These are phyloP conservation scores for Protea cynaroides DNA, from an alignment of 164 flowering plant species.

Conservation along the genomic window DNA sequence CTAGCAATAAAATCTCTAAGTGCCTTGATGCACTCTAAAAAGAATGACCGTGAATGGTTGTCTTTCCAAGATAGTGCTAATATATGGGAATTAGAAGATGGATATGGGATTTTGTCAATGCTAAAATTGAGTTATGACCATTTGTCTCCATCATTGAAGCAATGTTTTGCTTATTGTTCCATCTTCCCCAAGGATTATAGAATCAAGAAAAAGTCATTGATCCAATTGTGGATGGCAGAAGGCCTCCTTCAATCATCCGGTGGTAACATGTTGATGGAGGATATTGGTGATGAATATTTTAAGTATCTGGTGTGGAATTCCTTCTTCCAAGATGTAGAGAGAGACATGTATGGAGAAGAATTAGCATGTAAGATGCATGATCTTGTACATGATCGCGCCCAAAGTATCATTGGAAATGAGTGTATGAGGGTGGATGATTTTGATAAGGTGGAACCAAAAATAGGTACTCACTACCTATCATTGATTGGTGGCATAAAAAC, in stretches of 20 bases:
- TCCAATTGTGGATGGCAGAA: slow-evolving; percentile 3
- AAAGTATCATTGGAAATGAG: not conserved
- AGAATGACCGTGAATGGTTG: not conserved
- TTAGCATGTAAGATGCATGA: not conserved
- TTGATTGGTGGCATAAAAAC: not conserved
- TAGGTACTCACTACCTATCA: not conserved
- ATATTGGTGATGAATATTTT: slow-evolving; percentile 4
- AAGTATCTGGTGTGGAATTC: not conserved
- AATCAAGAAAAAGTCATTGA: not conserved
- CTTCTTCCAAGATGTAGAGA: slow-evolving; percentile 5
- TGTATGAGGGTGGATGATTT: not conserved
- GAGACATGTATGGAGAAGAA: not conserved
- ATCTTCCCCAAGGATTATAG: not conserved
- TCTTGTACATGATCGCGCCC: slow-evolving; percentile 1
- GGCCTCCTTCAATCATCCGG: not conserved
- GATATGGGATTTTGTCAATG: not conserved
- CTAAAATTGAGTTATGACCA: slow-evolving; percentile 5
- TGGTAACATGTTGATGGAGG: not conserved
- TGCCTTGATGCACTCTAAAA: slow-evolving; percentile 4
- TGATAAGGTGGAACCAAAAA: not conserved
- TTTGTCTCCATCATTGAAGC: not conserved
- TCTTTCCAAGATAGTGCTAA: not conserved
- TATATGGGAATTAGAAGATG: not conserved
- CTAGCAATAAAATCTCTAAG: not conserved
- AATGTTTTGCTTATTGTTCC: not conserved